A percentile compares a stretch with the other conserved stretches of the same genome.
phyloP scores from a whole-genome alignment of 495 filamentous ascomycete genomes.

The Talaromyces thailandensis region DNA sequence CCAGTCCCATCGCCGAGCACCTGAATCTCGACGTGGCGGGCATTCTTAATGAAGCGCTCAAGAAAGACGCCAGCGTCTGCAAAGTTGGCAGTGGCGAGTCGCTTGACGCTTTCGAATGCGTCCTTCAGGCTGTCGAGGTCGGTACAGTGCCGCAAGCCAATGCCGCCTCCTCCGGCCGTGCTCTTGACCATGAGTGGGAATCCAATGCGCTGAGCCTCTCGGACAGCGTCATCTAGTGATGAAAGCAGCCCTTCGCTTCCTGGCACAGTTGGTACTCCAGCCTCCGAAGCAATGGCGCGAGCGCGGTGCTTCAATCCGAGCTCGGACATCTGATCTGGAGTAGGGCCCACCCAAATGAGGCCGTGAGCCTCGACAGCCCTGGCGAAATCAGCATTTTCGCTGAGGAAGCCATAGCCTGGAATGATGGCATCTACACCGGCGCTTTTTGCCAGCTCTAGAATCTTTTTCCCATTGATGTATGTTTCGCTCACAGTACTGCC shows the following conservation, averaged over 20 bases:
- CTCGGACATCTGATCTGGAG: slow-evolving; percentile 39
- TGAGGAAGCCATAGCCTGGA: too few species aligned
- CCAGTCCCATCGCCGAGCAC: slow-evolving; percentile 76
- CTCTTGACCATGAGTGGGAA: slow-evolving; percentile 87
- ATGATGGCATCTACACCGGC: slow-evolving; percentile 23
- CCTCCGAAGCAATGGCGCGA: slow-evolving; percentile 35
- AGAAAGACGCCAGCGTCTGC: slow-evolving; percentile 77
- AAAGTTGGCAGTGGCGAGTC: slow-evolving; percentile 71
- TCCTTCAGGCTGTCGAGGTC: slow-evolving; percentile 55
- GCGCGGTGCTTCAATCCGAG: slow-evolving; percentile 53
- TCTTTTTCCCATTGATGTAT: background rate
- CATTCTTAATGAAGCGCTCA: slow-evolving; percentile 78
- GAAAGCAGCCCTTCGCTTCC: slow-evolving; percentile 30
- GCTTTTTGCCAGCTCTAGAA: slow-evolving; percentile 16
- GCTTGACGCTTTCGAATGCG: slow-evolving; percentile 66
- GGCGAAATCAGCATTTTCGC: too few species aligned
- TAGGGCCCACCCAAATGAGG: slow-evolving; percentile 45
- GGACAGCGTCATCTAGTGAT: slow-evolving; percentile 40
- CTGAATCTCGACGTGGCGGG: slow-evolving; percentile 85
- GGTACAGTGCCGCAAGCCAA: slow-evolving; percentile 75
- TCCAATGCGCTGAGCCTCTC: slow-evolving; percentile 58
- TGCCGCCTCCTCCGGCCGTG: slow-evolving; percentile 87
- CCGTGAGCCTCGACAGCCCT: slow-evolving; percentile 16
- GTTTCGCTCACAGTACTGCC: background rate
- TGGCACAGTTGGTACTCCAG: slow-evolving; percentile 44